Percentiles rank a stretch among this genome's conserved stretches.
Conservation (phyloP, 352 stramenopile species). For the Pythium apleroticum region DNA sequence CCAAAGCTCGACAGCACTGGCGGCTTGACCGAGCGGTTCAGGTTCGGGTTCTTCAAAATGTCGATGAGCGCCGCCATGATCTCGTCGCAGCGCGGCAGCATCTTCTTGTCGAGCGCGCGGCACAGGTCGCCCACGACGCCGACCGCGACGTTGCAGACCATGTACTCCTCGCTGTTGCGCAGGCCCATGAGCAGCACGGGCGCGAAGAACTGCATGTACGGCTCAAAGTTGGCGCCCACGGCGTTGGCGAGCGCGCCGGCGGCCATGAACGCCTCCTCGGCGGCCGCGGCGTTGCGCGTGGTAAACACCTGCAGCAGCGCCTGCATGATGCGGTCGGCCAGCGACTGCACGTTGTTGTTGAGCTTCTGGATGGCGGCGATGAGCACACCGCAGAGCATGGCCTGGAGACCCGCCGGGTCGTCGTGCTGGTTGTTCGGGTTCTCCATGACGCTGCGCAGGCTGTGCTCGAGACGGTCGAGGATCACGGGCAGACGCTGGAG, state of each 20-base stretch:
- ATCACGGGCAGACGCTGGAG: constrained; percentile 76
- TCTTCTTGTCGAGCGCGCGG: constrained; percentile 89
- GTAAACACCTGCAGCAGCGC: constrained; percentile 95
- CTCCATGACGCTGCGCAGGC: constrained; percentile 62
- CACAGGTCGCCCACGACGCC: constrained; percentile 95
- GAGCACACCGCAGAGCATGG: constrained; percentile 90
- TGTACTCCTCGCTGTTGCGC: constrained; percentile 95
- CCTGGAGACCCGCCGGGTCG: constrained; percentile 71
- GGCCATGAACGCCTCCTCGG: constrained; percentile 96
- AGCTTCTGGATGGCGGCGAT: constrained; percentile 94
- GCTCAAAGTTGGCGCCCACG: constrained; percentile 91
- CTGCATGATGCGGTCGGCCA: constrained; percentile 94
- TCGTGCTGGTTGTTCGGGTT: constrained; percentile 76
- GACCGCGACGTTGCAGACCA: constrained; percentile 95
- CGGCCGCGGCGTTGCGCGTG: constrained; percentile 91
- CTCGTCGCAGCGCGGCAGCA: constrained; percentile 93
- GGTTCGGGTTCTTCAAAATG: constrained; percentile 92
- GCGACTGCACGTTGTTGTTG: constrained; percentile 80
- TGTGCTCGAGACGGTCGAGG: constrained; percentile 76
- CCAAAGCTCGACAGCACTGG: constrained; percentile 96
- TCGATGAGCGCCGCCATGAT: constrained; percentile 94
- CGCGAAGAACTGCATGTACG: constrained; percentile 95
- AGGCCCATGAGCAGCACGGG: constrained; percentile 92
- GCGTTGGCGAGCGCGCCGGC: constrained; percentile 92
- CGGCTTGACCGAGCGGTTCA: constrained; percentile 96